Evolutionary conservation across 176 grass and related monocot genomes (phyloP).

Genomic region (Metroxylon sagu): DNA sequence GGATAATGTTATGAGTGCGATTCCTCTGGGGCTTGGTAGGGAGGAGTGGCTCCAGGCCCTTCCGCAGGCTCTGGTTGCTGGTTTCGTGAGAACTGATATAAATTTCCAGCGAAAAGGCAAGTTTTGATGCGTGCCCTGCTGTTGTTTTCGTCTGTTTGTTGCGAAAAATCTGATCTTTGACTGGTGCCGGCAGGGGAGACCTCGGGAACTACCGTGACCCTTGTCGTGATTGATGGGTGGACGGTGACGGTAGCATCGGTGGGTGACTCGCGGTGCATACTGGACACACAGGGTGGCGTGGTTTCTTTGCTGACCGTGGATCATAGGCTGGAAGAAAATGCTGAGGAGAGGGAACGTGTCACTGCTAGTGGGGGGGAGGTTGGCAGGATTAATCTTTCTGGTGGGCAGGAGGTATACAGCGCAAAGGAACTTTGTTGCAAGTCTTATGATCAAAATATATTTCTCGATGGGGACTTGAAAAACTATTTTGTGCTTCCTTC

Average conservation of each 20-base stretch:
- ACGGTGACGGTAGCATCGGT: constrained; percentile 94
- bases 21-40: neutral
- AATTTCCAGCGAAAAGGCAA: constrained; percentile 91
- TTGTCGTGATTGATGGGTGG: constrained; percentile 75
- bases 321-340: constrained; percentile 86
- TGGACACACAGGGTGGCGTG: constrained; percentile 58
- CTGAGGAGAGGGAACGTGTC: constrained; percentile 81
- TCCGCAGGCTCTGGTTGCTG: constrained; percentile 79
- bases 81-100: constrained; percentile 95
- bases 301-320: constrained; percentile 82
- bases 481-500: neutral
- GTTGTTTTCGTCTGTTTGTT: neutral
- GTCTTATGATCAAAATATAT: no score
- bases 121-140: neutral
- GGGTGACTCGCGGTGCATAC: constrained; percentile 87
- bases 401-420: constrained; percentile 65
- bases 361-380: constrained; percentile 94
- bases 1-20: constrained; percentile 1
- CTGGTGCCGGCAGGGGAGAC: constrained; percentile 46
- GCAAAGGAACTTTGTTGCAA: no score
- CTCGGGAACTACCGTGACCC: constrained; percentile 82
- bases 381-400: constrained; percentile 78
- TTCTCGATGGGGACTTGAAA: no score
- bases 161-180: constrained; percentile 10
- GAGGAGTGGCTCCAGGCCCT: constrained; percentile 42